Conservation (phyloP, 2,329 filamentous ascomycete genomes). For the Cytospora paraplurivora region DNA sequence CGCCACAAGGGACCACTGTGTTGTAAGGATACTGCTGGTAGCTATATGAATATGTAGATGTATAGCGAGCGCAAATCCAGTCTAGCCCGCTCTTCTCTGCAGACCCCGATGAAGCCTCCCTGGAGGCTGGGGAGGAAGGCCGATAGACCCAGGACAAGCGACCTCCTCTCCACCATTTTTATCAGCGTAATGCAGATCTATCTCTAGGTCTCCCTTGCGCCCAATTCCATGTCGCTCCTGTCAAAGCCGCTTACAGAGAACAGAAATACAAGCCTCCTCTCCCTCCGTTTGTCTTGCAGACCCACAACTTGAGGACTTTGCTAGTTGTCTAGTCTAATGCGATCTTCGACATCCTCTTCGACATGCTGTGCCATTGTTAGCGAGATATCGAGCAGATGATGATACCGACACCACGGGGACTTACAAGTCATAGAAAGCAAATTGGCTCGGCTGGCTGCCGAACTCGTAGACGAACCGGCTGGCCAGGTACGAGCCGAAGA, state of each 20-base stretch:
- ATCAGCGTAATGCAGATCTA: neutral
- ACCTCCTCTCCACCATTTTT: neutral
- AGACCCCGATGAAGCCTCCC: neutral
- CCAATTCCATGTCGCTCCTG: neutral
- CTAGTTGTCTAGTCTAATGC: constrained; percentile 14
- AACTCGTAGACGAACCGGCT: constrained; percentile 96
- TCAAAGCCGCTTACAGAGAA: neutral
- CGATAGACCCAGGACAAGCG: neutral
- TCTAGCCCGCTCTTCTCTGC: neutral
- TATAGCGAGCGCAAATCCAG: neutral
- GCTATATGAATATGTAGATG: neutral
- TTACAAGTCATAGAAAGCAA: constrained; percentile 98
- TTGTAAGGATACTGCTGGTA: neutral
- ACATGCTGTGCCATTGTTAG: constrained; percentile 58
- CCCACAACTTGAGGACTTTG: neutral
- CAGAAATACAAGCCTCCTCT: neutral
- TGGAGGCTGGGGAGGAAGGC: neutral
- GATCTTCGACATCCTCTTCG: constrained; percentile 61
- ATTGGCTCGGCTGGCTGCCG: constrained; percentile 89
- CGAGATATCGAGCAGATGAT: neutral
- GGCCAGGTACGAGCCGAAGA: constrained; percentile 94
- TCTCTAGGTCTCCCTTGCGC: neutral
- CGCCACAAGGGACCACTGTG: neutral
- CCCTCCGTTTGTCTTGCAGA: neutral
- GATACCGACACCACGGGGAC: constrained; percentile 42